Evolutionary conservation across 495 filamentous ascomycete genomes (phyloP), one percentile per base, ranked within the genome.

Genomic region (Viridothelium virens): DNA sequence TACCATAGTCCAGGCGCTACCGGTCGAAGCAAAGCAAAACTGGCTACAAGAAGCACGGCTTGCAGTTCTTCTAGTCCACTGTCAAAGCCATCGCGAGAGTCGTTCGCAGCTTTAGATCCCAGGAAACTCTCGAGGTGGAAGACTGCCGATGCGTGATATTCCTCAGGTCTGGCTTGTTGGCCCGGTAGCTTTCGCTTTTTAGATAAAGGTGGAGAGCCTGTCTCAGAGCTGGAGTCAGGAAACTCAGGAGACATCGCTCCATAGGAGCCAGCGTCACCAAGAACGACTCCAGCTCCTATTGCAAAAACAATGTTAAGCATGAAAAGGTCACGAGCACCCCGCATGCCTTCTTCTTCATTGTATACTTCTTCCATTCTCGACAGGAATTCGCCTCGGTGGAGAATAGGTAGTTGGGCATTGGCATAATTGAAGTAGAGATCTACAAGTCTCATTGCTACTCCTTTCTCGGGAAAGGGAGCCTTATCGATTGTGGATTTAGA

Each of bases 291-390:
- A 12, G 91, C 89, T 9, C 93, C 93, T 68, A 97, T 96, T 5
- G 93, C 93, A 78, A 93, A 97, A n/a, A 97, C 93, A 75, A 97
- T 97, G 75, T 96, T 96, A 61, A 97, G 82, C 75, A 92, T 85
- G 73, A 97, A 97, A 14, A 92, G 84, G 75, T 96, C 92, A 62
- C 90, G 84, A 7, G 92, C 85, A 25, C 88, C 90, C 38, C 91
- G 84, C 65, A 84, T 84, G 65, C 85, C 85, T 63, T 84, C 85
- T 41, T 87, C 85, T 7, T 85, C 78, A 2, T 81, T 79, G 74
- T 94, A 97, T 0, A 90, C 90, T 53, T 83, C 81, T 41, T 95
- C 86, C 66, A 97, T 84, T 76, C 96, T 84, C 44, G 86, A 79
- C 84, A 90, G 89, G 71, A 97, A 97, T 62, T 96, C 91, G 11